Evolutionary conservation across 2,329 filamentous ascomycete genomes (phyloP).

Genomic region (Fusarium sororula): DNA sequence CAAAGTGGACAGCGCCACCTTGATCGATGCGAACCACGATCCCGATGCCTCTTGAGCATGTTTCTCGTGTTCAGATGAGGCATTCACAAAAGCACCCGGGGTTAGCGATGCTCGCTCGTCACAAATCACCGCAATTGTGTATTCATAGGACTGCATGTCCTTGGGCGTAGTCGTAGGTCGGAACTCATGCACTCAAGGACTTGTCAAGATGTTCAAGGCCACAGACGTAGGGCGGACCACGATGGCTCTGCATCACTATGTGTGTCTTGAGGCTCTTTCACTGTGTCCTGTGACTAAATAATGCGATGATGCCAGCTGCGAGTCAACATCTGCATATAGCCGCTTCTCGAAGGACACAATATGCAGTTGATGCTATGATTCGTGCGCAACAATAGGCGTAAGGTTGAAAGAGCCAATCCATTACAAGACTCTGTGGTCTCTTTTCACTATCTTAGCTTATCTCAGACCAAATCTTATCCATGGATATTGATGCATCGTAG

Average conservation of each 20-base stretch:
- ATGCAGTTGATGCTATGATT: constrained; percentile 10
- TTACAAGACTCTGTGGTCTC: background rate
- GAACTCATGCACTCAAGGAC: background rate
- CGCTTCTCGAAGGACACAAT: constrained; percentile 23
- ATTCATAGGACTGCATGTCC: background rate
- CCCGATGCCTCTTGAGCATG: constrained; percentile 17
- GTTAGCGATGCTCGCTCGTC: constrained; percentile 3
- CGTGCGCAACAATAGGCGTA: background rate
- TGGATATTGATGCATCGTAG: background rate
- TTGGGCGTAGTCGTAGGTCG: background rate
- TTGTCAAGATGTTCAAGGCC: background rate
- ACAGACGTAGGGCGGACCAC: background rate
- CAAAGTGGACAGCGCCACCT: constrained; percentile 11
- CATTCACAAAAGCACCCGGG: background rate
- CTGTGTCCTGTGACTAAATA: background rate
- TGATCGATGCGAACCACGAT: constrained; percentile 6
- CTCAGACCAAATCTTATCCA: background rate
- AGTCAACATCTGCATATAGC: constrained; percentile 17
- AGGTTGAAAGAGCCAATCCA: background rate
- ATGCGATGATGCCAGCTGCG: background rate
- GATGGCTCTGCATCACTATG: background rate
- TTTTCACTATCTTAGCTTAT: background rate
- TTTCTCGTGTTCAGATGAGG: constrained; percentile 35
- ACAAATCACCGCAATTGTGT: constrained; percentile 24
- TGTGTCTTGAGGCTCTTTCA: constrained; percentile 14